Evolutionary conservation across 495 filamentous ascomycete species (phyloP), one percentile per base, ranked within the genome.

Genomic region (Penicillium cataractarum): DNA sequence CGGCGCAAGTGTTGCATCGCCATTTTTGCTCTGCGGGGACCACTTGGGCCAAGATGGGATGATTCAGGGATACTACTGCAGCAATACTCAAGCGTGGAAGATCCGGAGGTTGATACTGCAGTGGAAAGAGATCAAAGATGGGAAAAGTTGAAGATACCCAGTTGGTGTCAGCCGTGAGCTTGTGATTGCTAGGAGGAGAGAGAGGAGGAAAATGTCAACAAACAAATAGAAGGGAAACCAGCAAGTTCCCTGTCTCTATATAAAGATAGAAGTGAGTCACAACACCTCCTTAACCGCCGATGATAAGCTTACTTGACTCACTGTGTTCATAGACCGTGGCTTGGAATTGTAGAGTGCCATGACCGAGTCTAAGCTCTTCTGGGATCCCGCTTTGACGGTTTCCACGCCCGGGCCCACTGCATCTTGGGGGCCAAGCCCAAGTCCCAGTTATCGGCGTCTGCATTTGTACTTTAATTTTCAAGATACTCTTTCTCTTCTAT

Each of bases 1-100:
- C 58, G 37, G 21, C 46, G 49, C 49, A 61, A n/a, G 26, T 6
- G 15, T 57, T 27, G 37, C 37, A 44, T 35, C 17, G 51, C 51
- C 59, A 62, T 49, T 1, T 29, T 27, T 50, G 46, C 46, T 13
- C 13, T 12, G 46, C 6, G 24, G 24, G 22, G 13, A 29, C 46
- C 9, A 6, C 46, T 8, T 12, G 46, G 13, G 6, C 12, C 3
- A 1, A n/a, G 12, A 0, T 12, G 6, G 22, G 17, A 22, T 3
- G 19, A 1, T 24, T 46, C 9, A n/a, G n/a, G n/a, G n/a, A n/a
- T n/a, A n/a, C n/a, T n/a, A n/a, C n/a, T n/a, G n/a, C n/a, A n/a
- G n/a, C n/a, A n/a, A n/a, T n/a, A n/a, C n/a, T n/a, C n/a, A 21
- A 22, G 40, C 4, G 7, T 21, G 13, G n/a, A 40, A n/a, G 3